Evolutionary conservation across 2,329 filamentous ascomycete genomes (phyloP).

Genomic region (Aspergillus arachidicola): DNA sequence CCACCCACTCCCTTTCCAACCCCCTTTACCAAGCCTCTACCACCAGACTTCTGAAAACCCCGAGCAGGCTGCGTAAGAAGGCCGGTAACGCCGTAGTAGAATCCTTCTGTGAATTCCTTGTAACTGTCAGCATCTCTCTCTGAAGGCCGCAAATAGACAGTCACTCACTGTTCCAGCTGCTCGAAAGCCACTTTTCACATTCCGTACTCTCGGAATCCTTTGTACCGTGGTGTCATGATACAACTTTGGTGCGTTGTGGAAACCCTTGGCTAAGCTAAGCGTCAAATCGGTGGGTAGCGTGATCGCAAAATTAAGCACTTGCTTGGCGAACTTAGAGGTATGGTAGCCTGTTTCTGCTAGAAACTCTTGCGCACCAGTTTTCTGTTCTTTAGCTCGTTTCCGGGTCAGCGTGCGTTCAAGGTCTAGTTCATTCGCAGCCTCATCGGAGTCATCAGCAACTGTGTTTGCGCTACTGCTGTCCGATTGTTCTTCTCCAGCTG

Average conservation of each 20-base stretch:
- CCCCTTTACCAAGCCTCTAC: constrained; percentile 72
- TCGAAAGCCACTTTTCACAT: constrained; percentile 72
- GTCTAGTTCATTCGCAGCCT: constrained; percentile 1
- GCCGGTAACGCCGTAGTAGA: constrained; percentile 81
- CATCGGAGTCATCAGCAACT: neutral
- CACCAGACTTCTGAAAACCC: constrained; percentile 67
- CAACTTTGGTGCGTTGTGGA: constrained; percentile 81
- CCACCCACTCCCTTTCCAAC: constrained; percentile 83
- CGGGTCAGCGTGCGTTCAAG: constrained; percentile 17
- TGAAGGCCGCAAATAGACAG: neutral
- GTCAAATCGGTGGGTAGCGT: constrained; percentile 85
- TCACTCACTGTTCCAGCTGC: constrained; percentile 68
- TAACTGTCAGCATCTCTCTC: constrained; percentile 1
- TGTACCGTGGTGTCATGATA: constrained; percentile 84
- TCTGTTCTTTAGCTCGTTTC: constrained; percentile 8
- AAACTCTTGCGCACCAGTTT: constrained; percentile 3
- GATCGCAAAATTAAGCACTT: constrained; percentile 74
- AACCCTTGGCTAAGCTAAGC: constrained; percentile 78
- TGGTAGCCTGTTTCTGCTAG: constrained; percentile 63
- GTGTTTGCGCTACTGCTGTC: neutral
- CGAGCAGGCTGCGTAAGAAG: constrained; percentile 75
- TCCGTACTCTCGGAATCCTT: constrained; percentile 77
- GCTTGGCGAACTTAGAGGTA: constrained; percentile 67
- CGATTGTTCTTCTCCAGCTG: neutral
- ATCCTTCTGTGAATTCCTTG: constrained; percentile 70